Base-by-base conservation (phyloP, 140 eudicot genomes). In the Senecio squalidus region DNA sequence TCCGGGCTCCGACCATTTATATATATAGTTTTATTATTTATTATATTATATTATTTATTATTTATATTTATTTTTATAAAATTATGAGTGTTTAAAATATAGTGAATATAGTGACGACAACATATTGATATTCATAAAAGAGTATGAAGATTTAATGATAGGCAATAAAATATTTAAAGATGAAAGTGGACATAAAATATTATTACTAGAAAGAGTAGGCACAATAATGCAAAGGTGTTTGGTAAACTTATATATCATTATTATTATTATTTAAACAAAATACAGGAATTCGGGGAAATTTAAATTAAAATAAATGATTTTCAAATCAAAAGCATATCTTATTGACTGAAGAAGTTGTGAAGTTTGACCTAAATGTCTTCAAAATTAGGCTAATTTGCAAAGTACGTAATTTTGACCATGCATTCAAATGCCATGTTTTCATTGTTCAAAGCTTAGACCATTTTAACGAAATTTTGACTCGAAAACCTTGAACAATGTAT, bases 291-390 rank as follows among this genome's bases (percentile, higher is more conserved):
- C 40, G 1, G 13, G 13, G 33, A 44, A 45, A 26, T 15, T 46
- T 33, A 6, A 59, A 59, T 41, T 26, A 43, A 43, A 46, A 23
- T 14, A 10, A 48, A 58, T 22, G 41, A 25, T 17, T 36, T 25
- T 24, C 17, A 23, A 26, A 28, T 29, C 17, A 54, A n/a, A n/a
- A 29, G 21, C 59, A 45, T 5, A 21, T 41, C 9, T 52, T 69
- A 22, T 60, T 41, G 64, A 52, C 47, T 52, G 2, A 4, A 28
- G 22, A 7, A 54, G 33, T 51, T 16, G 43, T 43, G 43, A 41
- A 50, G 21, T 53, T 53, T 62, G 64, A 60, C 69, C 55, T 4
- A 21, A 38, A 18, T 15, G 17, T 36, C 26, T 14, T 48, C 67
- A 56, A 40, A 5, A 36, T 20, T 39, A 34, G 62, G 9, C 46